Conservation (phyloP, 139 green algal species). For the Chlamydomonas sphaeroides region DNA sequence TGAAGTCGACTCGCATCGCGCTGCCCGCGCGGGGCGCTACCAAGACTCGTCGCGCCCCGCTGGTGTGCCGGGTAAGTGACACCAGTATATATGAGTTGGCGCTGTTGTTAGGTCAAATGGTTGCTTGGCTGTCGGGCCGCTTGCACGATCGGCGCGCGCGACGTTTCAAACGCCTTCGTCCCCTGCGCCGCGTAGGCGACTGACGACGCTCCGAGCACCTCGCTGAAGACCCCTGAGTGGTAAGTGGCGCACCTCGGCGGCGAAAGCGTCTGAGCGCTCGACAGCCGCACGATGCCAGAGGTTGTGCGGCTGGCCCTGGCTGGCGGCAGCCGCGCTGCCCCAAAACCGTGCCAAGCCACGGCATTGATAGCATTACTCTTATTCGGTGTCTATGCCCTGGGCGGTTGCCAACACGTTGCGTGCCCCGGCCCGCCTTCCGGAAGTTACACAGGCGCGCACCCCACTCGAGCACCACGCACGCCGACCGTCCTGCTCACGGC, state of each 20-base stretch:
- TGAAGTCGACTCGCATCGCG: not conserved
- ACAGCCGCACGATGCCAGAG: not conserved
- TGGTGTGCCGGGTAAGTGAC: slow-evolving; percentile 20
- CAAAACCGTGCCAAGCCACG: not conserved
- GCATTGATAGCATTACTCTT: no score
- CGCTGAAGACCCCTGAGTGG: slow-evolving; percentile 26
- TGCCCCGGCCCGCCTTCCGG: no score
- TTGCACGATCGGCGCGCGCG: not conserved
- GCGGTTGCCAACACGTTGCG: no score
- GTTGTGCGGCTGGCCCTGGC: no score
- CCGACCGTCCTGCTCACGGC: not conserved
- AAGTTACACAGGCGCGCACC: not conserved
- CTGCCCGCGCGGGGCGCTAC: not conserved
- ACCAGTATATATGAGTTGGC: no score
- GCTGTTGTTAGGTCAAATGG: no score
- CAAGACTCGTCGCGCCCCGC: not conserved
- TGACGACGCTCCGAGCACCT: not conserved
- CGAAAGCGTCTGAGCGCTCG: not conserved
- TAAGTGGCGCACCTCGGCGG: not conserved
- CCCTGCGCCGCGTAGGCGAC: slow-evolving; percentile 3
- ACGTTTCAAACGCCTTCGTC: not conserved
- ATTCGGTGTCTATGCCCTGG: no score
- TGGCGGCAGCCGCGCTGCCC: not conserved
- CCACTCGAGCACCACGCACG: not conserved
- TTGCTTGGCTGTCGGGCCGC: not conserved